Evolutionary conservation across 768 basidiomycete genomes (phyloP), one percentile per base, ranked within the genome.

Genomic region (Boletus sensibilis): DNA sequence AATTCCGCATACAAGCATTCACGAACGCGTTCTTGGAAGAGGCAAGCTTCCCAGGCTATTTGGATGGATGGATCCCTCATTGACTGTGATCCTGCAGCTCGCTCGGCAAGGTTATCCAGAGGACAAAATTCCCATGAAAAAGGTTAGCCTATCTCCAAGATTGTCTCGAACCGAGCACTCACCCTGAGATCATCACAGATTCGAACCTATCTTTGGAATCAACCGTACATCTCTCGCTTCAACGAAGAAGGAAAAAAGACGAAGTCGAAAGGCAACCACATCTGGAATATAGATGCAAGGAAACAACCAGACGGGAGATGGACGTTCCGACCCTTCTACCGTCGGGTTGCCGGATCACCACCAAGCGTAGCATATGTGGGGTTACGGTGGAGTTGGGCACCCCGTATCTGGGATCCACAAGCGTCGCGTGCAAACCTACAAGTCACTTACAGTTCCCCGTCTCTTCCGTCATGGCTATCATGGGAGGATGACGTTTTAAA

Each of bases 191-290:
- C 55, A 57, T 59, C 46, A 57, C 20, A 93, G 91, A 85, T 92
- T 70, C 88, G 94, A 64, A 87, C 93, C 74, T 99, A 97, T 76
- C 84, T 99, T 48, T 99, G 96, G 96, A 87, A 86, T 57, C 92
- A 95, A 64, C 87, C 87, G 31, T 87, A 89, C 69, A 98, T 99
- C 68, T 87, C 94, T 29, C 90, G 96, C 31, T 98, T 95, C 79
- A 99, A 99, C 70, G 94, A 98, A 67, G 96, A 98, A 70, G 96
- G 96, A 35, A 98, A 98, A 74, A 99, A 99, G 76, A 92, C 95
- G 23, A 99, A 99, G 74, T 95, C 93, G 52, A 97, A 97, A 77
- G 96, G 96, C 45, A 99, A 99, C 74, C 96, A 98, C 66, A 97
- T 98, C 62, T 99, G 96, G 96, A 95, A 94, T 67, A 89, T 98